Evolutionary conservation across 2,329 filamentous ascomycete species (phyloP), one percentile per base, ranked within the genome.

Genomic region (Thelonectria blattea): DNA sequence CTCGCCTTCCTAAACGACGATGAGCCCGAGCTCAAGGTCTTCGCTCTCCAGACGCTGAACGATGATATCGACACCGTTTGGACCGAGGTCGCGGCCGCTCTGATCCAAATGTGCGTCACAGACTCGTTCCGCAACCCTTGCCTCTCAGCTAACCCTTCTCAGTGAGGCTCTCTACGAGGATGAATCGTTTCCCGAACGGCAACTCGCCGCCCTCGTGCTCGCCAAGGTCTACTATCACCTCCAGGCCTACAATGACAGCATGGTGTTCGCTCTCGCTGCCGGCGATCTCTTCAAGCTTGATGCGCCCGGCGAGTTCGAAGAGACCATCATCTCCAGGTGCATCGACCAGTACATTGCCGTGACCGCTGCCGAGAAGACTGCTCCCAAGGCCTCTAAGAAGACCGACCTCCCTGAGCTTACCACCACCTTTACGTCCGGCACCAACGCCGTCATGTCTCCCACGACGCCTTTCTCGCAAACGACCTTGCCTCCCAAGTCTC

Each of bases 191-290:
- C 91, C 93, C 50, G 91, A 99, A 77, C 92, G 94, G 73, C 91
- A 95, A 76, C 89, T 99, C 58, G 95, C 95, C 56, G 95, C 95
- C 55, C 85, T 99, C 51, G 93, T 99, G 56, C 91, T 96, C 45
- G 91, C 95, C 70, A 99, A 99, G 84, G 93, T 98, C 68, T 99
- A 98, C 82, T 99, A 98, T 75, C 95, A 99, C 75, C 88, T 99
- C 54, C 93, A 97, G 79, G 95, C 95, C 76, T 99, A 99, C 82
- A 95, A 97, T 75, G 95, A 99, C 81, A 97, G 94, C 79, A 98
- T 99, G 94, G 91, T 92, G 53, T 98, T 99, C 78, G 95, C 95
- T 65, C 87, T 99, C 47, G 93, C 93, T 60, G 93, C 95, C 22
- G 95, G 95, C 62, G 92, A 97, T 75, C 88, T 97, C 51, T 97